These are phyloP conservation scores for Tolypocladium tundrense DNA, from an alignment of 2,329 filamentous ascomycete species.

Conservation along the genomic window DNA sequence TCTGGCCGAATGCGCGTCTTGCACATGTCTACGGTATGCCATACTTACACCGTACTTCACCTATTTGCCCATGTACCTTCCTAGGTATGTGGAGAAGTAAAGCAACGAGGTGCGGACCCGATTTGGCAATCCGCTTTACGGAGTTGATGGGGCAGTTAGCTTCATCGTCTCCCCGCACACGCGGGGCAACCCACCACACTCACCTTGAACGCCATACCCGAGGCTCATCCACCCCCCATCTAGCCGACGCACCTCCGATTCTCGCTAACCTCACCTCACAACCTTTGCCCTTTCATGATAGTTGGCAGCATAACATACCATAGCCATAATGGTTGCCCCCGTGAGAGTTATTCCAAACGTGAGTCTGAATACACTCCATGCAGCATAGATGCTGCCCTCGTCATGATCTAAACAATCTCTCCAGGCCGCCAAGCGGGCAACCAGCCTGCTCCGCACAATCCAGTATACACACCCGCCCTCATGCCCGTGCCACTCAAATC, in stretches of 20 bases:
- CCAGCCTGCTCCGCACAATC: conserved; percentile 73
- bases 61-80: neutral
- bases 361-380: conserved; percentile 8
- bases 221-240: neutral
- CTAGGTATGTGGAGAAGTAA: neutral
- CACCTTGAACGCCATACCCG: neutral
- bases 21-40: neutral
- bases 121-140: neutral
- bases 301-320: neutral
- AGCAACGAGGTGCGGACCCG: neutral
- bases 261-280: neutral
- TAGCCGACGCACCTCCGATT: too few relatives aligned
- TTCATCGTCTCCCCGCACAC: neutral
- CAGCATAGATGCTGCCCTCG: neutral
- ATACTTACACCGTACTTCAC: too few relatives aligned
- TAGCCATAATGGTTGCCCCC: conserved; percentile 14
- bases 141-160: neutral
- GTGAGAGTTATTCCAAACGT: conserved; percentile 24
- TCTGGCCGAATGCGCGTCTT: neutral
- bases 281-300: neutral
- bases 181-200: neutral
- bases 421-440: conserved; percentile 52
- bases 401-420: neutral
- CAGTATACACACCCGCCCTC: conserved; percentile 80
- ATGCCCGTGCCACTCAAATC: conserved; percentile 90